phyloP scores from a whole-genome alignment of 2,329 filamentous ascomycete species.

The Tricladium varicosporioides region DNA sequence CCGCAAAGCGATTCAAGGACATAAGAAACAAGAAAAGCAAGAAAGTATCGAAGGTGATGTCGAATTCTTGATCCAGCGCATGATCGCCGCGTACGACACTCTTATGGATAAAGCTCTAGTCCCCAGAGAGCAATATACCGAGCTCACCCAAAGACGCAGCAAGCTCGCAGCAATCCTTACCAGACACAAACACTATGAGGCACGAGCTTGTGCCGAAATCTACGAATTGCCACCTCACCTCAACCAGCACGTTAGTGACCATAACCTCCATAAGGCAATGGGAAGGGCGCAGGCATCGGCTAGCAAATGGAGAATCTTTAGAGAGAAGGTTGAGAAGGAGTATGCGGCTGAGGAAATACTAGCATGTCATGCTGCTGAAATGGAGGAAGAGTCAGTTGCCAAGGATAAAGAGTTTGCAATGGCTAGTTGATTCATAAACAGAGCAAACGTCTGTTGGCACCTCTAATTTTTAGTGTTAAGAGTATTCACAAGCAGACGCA shows the following conservation, averaged over 20 bases:
- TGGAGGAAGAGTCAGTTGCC: background rate
- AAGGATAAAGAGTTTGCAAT: too few relatives aligned
- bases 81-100: slow-evolving; percentile 35
- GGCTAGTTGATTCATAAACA: too few relatives aligned
- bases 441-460: too few relatives aligned
- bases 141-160: slow-evolving; percentile 30
- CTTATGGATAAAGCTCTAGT: slow-evolving; percentile 31
- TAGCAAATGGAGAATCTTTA: background rate
- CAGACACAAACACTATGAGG: slow-evolving; percentile 19
- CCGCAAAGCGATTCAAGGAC: slow-evolving; percentile 19
- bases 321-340: background rate
- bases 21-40: slow-evolving; percentile 3
- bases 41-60: slow-evolving; percentile 16
- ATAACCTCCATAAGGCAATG: background rate
- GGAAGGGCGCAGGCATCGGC: background rate
- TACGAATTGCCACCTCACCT: slow-evolving; percentile 1
- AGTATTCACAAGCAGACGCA: too few relatives aligned
- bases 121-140: slow-evolving; percentile 20
- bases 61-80: slow-evolving; percentile 27
- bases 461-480: too few relatives aligned
- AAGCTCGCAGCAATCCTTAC: slow-evolving; percentile 38
- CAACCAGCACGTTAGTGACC: background rate
- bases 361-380: background rate
- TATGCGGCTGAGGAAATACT: background rate
- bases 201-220: background rate